phyloP scores from a whole-genome alignment of 2,329 filamentous ascomycete species.

The Anthostomella pinea region DNA sequence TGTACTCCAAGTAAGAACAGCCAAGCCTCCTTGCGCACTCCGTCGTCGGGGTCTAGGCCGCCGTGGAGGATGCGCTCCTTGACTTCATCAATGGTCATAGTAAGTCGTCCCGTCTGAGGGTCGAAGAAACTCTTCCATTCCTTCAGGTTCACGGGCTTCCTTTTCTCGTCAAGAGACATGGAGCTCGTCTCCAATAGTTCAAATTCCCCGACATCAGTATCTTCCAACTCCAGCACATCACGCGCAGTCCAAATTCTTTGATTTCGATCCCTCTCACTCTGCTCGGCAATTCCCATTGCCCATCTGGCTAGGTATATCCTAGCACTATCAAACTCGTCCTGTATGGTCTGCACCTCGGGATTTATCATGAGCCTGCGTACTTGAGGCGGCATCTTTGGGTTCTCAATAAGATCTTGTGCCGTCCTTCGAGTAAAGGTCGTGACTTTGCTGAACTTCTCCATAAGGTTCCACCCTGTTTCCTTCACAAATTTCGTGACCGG shows the following conservation, averaged over 20 bases:
- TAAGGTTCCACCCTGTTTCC: slow-evolving; percentile 91
- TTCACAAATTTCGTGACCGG: slow-evolving; percentile 91
- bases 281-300: slow-evolving; percentile 98
- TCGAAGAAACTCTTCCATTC: slow-evolving; percentile 97
- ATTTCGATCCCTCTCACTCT: slow-evolving; percentile 83
- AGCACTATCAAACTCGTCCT: slow-evolving; percentile 97
- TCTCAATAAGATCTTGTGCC: slow-evolving; percentile 87
- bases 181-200: slow-evolving; percentile 80
- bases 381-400: slow-evolving; percentile 86
- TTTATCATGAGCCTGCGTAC: slow-evolving; percentile 81
- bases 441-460: slow-evolving; percentile 96
- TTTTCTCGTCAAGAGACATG: slow-evolving; percentile 71
- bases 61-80: slow-evolving; percentile 98
- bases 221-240: slow-evolving; percentile 89
- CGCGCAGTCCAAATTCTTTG: slow-evolving; percentile 90
- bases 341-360: slow-evolving; percentile 89
- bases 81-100: slow-evolving; percentile 83
- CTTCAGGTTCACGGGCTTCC: slow-evolving; percentile 72
- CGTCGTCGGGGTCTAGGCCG: slow-evolving; percentile 82
- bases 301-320: slow-evolving; percentile 90
- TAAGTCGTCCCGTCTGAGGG: slow-evolving; percentile 65
- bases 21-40: slow-evolving; percentile 95
- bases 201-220: slow-evolving; percentile 93
- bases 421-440: slow-evolving; percentile 93
- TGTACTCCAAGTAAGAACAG: slow-evolving; percentile 88